Evolutionary conservation across 345 rosid species (phyloP).

Genomic region (Erysimum cheiranthoides): DNA sequence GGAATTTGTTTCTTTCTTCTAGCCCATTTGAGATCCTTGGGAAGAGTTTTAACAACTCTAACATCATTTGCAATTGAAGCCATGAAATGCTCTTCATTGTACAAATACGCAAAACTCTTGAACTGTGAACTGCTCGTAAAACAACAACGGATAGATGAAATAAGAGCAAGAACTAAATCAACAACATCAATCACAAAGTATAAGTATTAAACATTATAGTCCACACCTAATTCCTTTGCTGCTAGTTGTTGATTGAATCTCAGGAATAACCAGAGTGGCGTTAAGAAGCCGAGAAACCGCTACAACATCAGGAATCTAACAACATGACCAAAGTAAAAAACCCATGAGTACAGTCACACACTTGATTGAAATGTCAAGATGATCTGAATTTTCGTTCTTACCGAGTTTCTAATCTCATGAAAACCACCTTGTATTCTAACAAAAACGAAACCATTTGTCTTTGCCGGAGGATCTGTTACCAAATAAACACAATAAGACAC

Average conservation of each 20-base stretch:
- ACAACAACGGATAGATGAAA: conserved; percentile 22
- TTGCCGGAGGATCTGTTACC: conserved; percentile 61
- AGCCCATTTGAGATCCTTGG: conserved; percentile 85
- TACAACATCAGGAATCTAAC: conserved; percentile 83
- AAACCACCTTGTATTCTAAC: conserved; percentile 98
- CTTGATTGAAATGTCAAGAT: conserved; percentile 11
- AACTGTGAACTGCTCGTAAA: conserved; percentile 73
- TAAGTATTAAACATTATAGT: not conserved
- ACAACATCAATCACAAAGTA: not conserved
- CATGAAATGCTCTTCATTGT: conserved; percentile 87
- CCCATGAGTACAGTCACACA: conserved; percentile 13
- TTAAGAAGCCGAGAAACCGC: conserved; percentile 88
- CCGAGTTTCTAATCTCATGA: conserved; percentile 97
- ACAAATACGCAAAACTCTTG: conserved; percentile 97
- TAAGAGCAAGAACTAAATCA: conserved; percentile 10
- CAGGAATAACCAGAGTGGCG: conserved; percentile 90
- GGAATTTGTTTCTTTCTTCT: conserved; percentile 91
- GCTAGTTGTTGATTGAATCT: conserved; percentile 98
- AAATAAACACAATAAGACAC: not conserved
- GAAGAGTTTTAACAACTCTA: conserved; percentile 85
- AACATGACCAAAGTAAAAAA: conserved; percentile 5
- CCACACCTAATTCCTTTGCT: conserved; percentile 94
- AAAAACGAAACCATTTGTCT: conserved; percentile 77
- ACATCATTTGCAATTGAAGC: conserved; percentile 75
- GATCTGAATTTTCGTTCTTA: conserved; percentile 42